These are phyloP conservation scores for Ogataea zsoltii DNA, from an alignment of 805 yeast genomes.

Conservation along the genomic window DNA sequence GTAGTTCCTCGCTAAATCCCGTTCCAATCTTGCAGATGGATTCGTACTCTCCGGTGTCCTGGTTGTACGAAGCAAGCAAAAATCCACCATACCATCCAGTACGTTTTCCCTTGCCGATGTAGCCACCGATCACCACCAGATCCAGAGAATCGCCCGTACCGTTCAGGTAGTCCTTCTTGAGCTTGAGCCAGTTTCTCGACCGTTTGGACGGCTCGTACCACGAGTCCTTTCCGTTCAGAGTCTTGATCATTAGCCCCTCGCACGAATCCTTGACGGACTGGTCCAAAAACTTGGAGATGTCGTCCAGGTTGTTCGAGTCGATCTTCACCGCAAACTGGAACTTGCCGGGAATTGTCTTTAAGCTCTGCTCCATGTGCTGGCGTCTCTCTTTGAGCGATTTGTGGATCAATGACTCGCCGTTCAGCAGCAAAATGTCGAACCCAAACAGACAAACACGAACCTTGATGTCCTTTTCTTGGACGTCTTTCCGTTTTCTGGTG, in stretches of 20 bases:
- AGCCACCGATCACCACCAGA: conserved; percentile 91
- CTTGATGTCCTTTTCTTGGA: conserved; percentile 80
- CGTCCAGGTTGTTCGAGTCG: conserved; percentile 69
- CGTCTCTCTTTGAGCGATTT: conserved; percentile 73
- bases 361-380: conserved; percentile 51
- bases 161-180: conserved; percentile 90
- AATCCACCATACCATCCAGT: conserved; percentile 96
- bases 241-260: conserved; percentile 95
- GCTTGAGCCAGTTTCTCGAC: conserved; percentile 91
- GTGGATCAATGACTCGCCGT: conserved; percentile 70
- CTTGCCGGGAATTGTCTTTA: conserved; percentile 68
- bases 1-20: conserved; percentile 87
- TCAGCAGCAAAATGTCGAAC: conserved; percentile 77
- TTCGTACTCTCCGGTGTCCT: conserved; percentile 89
- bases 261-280: conserved; percentile 87
- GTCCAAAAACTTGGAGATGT: conserved; percentile 81
- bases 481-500: conserved; percentile 93
- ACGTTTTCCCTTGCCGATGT: conserved; percentile 90
- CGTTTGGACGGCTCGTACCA: conserved; percentile 93
- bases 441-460: conserved; percentile 92
- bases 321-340: conserved; percentile 77
- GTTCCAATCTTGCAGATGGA: conserved; percentile 97
- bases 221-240: conserved; percentile 77
- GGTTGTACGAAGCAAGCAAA: conserved; percentile 84
- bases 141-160: conserved; percentile 97